Evolutionary conservation across 768 basidiomycete species (phyloP).

Genomic region (Coprinopsis sp.): DNA sequence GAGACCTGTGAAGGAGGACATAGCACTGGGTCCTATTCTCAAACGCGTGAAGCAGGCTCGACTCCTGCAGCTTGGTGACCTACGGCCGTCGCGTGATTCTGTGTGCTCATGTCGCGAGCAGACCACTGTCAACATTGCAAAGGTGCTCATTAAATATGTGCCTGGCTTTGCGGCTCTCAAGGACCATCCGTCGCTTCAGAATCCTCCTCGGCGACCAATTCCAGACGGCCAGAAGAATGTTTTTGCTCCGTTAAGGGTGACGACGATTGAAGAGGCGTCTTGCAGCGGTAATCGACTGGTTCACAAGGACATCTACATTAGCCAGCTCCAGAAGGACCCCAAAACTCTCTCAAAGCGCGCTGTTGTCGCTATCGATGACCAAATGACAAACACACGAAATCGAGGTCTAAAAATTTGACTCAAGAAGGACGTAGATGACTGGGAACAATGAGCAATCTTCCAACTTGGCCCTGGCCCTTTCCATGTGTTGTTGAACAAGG

Average conservation of each 20-base stretch:
- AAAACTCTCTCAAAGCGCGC: slow-evolving; percentile 11
- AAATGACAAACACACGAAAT: slow-evolving; percentile 17
- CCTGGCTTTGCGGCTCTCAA: no score
- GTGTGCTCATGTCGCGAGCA: no score
- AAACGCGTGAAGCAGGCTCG: no score
- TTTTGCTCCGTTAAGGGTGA: slow-evolving; percentile 17
- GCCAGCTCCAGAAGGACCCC: slow-evolving; percentile 15
- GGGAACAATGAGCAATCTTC: slow-evolving; percentile 19
- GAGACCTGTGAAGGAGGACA: no score
- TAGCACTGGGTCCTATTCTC: no score
- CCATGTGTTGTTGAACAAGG: no score
- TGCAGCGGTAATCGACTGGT: slow-evolving; percentile 23
- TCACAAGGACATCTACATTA: slow-evolving; percentile 22
- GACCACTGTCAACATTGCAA: no score
- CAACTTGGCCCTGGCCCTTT: slow-evolving; percentile 28
- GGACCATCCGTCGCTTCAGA: no score
- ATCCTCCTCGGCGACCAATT: slow-evolving; percentile 15
- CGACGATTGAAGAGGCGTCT: slow-evolving; percentile 28
- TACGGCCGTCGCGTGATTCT: no score
- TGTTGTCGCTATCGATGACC: slow-evolving; percentile 18
- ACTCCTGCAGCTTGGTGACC: no score
- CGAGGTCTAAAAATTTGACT: slow-evolving; percentile 15
- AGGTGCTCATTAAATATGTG: no score
- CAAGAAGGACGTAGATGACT: slow-evolving; percentile 17
- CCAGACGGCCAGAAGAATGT: slow-evolving; percentile 21